Evolutionary conservation across 2,329 filamentous ascomycete species (phyloP), one percentile per base, ranked within the genome.

Genomic region (Diplodia intermedia): DNA sequence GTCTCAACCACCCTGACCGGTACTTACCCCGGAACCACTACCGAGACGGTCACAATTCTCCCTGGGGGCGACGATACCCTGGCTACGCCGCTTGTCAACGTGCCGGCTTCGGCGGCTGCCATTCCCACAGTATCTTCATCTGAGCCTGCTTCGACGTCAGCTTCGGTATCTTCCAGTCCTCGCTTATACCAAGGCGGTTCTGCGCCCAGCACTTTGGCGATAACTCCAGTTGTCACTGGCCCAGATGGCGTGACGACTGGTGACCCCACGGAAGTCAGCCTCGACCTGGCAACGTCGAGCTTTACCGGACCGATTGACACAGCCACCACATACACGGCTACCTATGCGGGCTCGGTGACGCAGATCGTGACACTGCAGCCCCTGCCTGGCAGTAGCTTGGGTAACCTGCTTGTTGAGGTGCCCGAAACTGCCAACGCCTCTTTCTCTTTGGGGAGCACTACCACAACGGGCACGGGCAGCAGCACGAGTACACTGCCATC

Each of bases 21-120:
- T 12, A n/a, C 61, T 1, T 65, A 65, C n/a, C n/a, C 52, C 38
- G 61, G 49, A 49, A 29, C 18, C 15, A 53, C 61, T 7, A 14
- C 43, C 2, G 20, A 38, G n/a, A 20, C 47, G 33, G 12, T 65
- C n/a, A 29, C 49, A 1, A 31, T 65, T 15, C 31, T 65, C 1
- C 61, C 61, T 7, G 8, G 49, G 2, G 12, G 29, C 1, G 18
- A n/a, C 4, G 61, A 50, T 4, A 50, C n/a, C 14, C 8, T 31
- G 2, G 61, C 31, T 1, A 54, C 49, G 1, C 11, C 43, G 15
- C 20, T 65, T 20, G 5, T 65, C 11, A 20, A 65, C 14, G 18
- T 38, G 9, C 54, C 54, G 14, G 23, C 23, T 29, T 43, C 40
- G 18, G 40, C 15, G 15, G 15, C 40, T 18, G 40, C 4, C 12